Percentiles rank a stretch among this genome's conserved stretches.
Evolutionary conservation across 2,329 filamentous ascomycete species (phyloP).

Genomic region (Verticillium albo-atrum): DNA sequence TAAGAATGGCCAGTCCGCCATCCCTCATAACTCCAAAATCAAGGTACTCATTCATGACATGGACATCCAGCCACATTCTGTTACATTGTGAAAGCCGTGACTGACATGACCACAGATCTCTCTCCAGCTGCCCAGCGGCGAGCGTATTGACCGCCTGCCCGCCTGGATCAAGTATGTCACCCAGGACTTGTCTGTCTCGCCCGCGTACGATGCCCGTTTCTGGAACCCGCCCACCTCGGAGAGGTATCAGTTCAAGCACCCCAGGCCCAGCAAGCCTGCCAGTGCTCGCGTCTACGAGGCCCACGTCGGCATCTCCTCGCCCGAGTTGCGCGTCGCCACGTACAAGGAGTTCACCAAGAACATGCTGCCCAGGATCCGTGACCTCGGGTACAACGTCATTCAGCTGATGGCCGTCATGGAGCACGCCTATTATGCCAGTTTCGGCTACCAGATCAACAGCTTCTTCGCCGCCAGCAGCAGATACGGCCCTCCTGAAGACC

Average conservation of each 20-base stretch:
- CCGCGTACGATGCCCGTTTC: conserved; percentile 90
- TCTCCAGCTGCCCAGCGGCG: conserved; percentile 72
- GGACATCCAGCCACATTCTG: not conserved
- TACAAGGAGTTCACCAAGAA: conserved; percentile 97
- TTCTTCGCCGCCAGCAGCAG: conserved; percentile 97
- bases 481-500: conserved; percentile 87
- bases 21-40: conserved; percentile 90
- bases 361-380: conserved; percentile 86
- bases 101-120: conserved; percentile 59
- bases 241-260: conserved; percentile 79
- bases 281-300: conserved; percentile 96
- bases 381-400: conserved; percentile 93
- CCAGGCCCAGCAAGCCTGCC: conserved; percentile 73
- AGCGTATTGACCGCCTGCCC: conserved; percentile 81
- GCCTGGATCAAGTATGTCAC: conserved; percentile 98
- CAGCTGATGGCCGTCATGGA: conserved; percentile 99
- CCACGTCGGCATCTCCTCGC: conserved; percentile 95
- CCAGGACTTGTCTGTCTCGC: conserved; percentile 84
- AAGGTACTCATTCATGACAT: conserved; percentile 58
- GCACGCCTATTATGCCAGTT: conserved; percentile 98
- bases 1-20: conserved; percentile 68
- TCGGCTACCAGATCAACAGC: conserved; percentile 97
- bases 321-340: conserved; percentile 81
- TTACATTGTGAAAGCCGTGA: not conserved
- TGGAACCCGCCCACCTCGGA: conserved; percentile 85